These are phyloP conservation scores for Boletus huronensis DNA, from an alignment of 768 basidiomycete genomes.

Conservation along the genomic window DNA sequence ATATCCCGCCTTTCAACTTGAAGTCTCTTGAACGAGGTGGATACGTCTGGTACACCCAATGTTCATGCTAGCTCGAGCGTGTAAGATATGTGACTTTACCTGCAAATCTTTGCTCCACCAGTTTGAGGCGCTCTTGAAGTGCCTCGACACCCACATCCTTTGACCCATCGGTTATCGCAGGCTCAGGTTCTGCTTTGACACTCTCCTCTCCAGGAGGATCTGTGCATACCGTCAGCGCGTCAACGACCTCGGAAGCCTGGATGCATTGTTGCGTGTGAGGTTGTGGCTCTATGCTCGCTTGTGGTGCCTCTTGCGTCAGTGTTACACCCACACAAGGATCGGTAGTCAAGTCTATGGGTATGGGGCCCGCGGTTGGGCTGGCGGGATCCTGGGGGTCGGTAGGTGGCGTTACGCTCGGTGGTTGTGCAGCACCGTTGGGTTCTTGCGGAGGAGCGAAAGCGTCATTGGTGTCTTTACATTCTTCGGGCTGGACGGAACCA, in stretches of 20 bases:
- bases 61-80: not conserved
- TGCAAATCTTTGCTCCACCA: conserved; percentile 74
- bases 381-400: not conserved
- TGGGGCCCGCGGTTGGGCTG: not conserved
- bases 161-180: not conserved
- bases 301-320: not conserved
- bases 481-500: not conserved
- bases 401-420: not conserved
- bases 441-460: not conserved
- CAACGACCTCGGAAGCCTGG: not conserved
- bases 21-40: conserved; percentile 70
- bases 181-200: not conserved
- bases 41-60: conserved; percentile 54
- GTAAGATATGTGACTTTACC: conserved; percentile 40
- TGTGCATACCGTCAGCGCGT: not conserved
- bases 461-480: not conserved
- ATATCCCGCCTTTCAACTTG: conserved; percentile 69
- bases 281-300: not conserved
- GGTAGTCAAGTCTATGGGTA: not conserved
- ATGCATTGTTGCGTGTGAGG: not conserved
- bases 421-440: not conserved
- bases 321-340: not conserved
- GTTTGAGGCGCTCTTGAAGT: conserved; percentile 61
- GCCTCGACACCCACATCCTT: conserved; percentile 44
- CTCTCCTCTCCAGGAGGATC: conserved; percentile 1